phyloP scores from a whole-genome alignment of 2,329 filamentous ascomycete species.

The Aspergillus tubingensis region DNA sequence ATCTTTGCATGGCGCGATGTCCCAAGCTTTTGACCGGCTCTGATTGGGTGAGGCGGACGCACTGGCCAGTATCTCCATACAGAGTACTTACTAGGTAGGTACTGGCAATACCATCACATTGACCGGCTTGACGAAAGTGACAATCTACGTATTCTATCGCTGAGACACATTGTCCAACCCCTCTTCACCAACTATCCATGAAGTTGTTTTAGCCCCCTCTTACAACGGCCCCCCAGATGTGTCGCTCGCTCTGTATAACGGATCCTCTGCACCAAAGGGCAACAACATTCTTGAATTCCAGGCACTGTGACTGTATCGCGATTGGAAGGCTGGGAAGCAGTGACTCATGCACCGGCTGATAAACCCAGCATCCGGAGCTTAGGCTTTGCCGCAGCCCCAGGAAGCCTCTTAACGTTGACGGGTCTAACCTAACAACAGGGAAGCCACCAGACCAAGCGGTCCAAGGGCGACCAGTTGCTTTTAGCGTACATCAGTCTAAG shows the following conservation, averaged over 20 bases:
- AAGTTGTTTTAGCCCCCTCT: neutral
- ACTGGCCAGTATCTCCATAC: conserved; percentile 9
- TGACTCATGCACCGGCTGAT: neutral
- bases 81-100: too few species aligned
- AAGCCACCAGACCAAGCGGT: neutral
- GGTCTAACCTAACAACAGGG: neutral
- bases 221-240: neutral
- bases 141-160: neutral
- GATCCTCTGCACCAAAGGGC: neutral
- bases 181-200: neutral
- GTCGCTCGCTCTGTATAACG: neutral
- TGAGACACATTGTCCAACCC: neutral
- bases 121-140: neutral
- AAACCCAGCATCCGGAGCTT: neutral
- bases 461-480: neutral
- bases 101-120: neutral
- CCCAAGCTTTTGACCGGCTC: neutral
- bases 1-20: neutral
- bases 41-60: conserved; percentile 1
- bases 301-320: neutral
- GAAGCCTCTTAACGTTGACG: too few species aligned
- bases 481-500: neutral
- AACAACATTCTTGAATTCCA: neutral
- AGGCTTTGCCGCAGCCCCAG: too few species aligned
- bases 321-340: neutral